Evolutionary conservation across 768 basidiomycete species (phyloP).

Genomic region (Ramaria rubella): DNA sequence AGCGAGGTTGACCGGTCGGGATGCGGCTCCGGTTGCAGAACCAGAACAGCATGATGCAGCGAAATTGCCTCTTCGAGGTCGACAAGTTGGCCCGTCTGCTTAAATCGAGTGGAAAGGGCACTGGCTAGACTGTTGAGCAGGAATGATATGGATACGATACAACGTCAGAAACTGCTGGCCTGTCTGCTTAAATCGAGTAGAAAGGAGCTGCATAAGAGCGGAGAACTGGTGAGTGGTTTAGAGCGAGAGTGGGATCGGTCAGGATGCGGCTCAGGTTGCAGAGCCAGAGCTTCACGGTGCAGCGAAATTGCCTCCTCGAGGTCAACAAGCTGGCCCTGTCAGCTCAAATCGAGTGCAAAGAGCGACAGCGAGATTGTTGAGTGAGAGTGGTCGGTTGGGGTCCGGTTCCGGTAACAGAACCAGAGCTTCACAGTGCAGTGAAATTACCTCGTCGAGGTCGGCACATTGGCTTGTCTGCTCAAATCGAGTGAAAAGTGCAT

Average conservation of each 20-base stretch:
- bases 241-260: neutral
- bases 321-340: too few relatives aligned
- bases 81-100: conserved; percentile 21
- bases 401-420: conserved; percentile 12
- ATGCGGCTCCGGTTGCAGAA: neutral
- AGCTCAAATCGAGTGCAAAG: conserved; percentile 19
- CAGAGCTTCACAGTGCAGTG: conserved; percentile 10
- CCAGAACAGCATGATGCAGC: neutral
- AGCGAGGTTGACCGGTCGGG: conserved; percentile 6
- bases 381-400: neutral
- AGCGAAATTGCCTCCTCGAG: too few relatives aligned
- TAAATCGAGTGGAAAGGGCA: conserved; percentile 18
- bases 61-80: conserved; percentile 13
- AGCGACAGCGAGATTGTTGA: conserved; percentile 16
- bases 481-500: conserved; percentile 16
- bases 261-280: conserved; percentile 9
- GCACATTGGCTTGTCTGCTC: conserved; percentile 15
- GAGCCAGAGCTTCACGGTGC: too few relatives aligned
- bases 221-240: too few relatives aligned
- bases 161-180: conserved; percentile 13
- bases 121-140: conserved; percentile 14
- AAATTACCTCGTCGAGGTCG: conserved; percentile 19
- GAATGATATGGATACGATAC: neutral
- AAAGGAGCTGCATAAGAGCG: conserved; percentile 15
- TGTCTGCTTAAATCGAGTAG: conserved; percentile 17